phyloP scores from a whole-genome alignment of 2,329 filamentous ascomycete species.

The Fusarium chaquense region DNA sequence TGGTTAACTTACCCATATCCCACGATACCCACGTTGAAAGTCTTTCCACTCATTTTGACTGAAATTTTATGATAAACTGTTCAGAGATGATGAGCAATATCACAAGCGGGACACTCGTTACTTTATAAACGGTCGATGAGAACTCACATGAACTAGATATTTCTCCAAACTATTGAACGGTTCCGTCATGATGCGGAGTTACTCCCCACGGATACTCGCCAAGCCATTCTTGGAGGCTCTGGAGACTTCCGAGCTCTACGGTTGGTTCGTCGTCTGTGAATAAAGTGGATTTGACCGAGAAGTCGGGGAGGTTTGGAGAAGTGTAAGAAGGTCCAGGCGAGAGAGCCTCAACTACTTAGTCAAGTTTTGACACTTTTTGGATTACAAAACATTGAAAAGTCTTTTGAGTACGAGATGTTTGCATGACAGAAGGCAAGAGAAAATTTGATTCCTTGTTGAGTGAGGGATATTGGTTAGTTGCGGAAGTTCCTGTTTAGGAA shows the following conservation, averaged over 20 bases:
- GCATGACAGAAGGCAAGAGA: not conserved
- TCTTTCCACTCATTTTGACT: constrained; percentile 52
- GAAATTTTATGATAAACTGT: not conserved
- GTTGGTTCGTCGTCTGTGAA: constrained; percentile 14
- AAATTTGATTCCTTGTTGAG: not conserved
- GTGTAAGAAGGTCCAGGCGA: constrained; percentile 41
- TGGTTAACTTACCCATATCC: constrained; percentile 61
- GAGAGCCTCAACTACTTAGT: constrained; percentile 24
- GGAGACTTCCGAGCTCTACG: constrained; percentile 30
- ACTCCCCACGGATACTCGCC: constrained; percentile 41
- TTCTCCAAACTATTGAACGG: constrained; percentile 27
- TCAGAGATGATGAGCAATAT: not conserved
- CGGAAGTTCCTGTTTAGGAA: constrained; percentile 23
- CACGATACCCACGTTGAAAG: constrained; percentile 64
- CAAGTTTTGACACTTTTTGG: not conserved
- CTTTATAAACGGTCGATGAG: constrained; percentile 15
- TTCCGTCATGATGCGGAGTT: constrained; percentile 45
- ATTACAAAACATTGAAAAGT: not conserved
- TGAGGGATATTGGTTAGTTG: not conserved
- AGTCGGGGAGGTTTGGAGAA: constrained; percentile 18
- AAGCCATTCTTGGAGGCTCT: constrained; percentile 20
- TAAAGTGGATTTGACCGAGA: constrained; percentile 45
- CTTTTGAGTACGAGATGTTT: not conserved
- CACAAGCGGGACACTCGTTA: not conserved
- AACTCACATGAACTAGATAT: constrained; percentile 5